Conservation (phyloP, 2,329 filamentous ascomycete species). For the Cordyceps cateniannulata region DNA sequence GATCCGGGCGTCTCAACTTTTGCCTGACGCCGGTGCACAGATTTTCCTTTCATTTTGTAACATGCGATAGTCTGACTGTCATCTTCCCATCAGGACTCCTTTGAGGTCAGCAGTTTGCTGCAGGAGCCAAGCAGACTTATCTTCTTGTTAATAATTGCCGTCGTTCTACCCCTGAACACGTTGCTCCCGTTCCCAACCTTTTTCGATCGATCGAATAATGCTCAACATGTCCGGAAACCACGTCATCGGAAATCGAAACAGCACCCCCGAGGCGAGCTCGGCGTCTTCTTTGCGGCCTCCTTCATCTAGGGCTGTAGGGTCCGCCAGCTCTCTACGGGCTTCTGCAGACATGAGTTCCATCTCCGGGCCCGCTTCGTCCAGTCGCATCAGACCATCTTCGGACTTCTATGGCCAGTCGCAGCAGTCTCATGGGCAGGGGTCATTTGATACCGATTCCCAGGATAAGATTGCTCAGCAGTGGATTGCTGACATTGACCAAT, state of each 20-base stretch:
- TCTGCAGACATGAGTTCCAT: constrained; percentile 95
- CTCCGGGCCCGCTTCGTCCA: constrained; percentile 57
- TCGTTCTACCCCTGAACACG: constrained; percentile 17
- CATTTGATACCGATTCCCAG: constrained; percentile 69
- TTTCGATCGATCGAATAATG: constrained; percentile 30
- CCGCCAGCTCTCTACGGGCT: constrained; percentile 80
- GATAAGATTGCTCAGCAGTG: constrained; percentile 96
- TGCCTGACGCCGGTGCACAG: constrained; percentile 20
- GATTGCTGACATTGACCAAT: constrained; percentile 98
- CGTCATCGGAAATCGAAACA: constrained; percentile 82
- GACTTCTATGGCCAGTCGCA: constrained; percentile 84
- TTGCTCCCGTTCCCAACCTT: constrained; percentile 6
- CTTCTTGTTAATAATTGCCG: constrained; percentile 18
- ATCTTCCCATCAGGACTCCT: constrained; percentile 46
- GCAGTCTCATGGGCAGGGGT: constrained; percentile 59
- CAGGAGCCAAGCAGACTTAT: constrained; percentile 50
- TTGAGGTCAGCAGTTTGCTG: constrained; percentile 80
- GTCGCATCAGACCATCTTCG: constrained; percentile 85
- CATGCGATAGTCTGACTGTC: constrained; percentile 27
- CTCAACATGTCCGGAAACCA: constrained; percentile 63
- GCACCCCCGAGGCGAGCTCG: constrained; percentile 85
- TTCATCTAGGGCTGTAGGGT: constrained; percentile 67
- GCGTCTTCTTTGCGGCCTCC: constrained; percentile 78
- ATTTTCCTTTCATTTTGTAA: constrained; percentile 21
- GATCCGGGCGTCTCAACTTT: neutral